Percentiles rank a stretch among this genome's conserved stretches.
Evolutionary conservation across 345 rosid genomes (phyloP).

Genomic region (Populus tremula): DNA sequence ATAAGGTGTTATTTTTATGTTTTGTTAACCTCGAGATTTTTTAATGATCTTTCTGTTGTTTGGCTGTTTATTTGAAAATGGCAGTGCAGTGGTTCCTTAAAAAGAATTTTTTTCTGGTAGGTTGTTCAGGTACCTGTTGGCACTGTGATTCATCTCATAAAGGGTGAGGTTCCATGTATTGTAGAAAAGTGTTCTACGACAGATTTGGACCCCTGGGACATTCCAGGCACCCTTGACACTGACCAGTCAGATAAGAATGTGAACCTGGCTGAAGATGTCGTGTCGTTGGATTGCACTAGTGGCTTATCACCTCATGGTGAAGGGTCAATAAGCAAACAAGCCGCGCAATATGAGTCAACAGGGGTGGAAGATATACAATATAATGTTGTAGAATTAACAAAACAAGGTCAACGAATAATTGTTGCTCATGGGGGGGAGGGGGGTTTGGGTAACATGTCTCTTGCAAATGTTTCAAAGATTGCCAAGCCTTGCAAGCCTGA

Average conservation of each 20-base stretch:
- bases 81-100: background rate
- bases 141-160: slow-evolving; percentile 76
- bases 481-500: slow-evolving; percentile 28
- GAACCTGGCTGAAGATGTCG: slow-evolving; percentile 22
- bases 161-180: slow-evolving; percentile 62
- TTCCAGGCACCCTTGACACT: slow-evolving; percentile 63
- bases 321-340: slow-evolving; percentile 3
- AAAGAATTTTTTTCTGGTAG: slow-evolving; percentile 30
- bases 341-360: slow-evolving; percentile 20
- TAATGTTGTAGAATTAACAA: slow-evolving; percentile 68
- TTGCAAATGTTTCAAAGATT: slow-evolving; percentile 39
- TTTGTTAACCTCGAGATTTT: slow-evolving; percentile 5
- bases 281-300: background rate
- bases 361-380: slow-evolving; percentile 45
- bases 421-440: slow-evolving; percentile 86
- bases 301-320: background rate
- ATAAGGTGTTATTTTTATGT: slow-evolving; percentile 53
- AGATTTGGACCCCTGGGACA: slow-evolving; percentile 87
- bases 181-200: slow-evolving; percentile 36
- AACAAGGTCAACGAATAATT: slow-evolving; percentile 60
- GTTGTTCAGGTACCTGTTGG: slow-evolving; percentile 81
- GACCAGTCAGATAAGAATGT: slow-evolving; percentile 28
- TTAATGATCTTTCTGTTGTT: slow-evolving; percentile 13
- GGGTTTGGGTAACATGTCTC: slow-evolving; percentile 64
- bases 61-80: background rate